Evolutionary conservation across 106 monocot genomes (phyloP).

Genomic region (Platanthera guangdongensis): DNA sequence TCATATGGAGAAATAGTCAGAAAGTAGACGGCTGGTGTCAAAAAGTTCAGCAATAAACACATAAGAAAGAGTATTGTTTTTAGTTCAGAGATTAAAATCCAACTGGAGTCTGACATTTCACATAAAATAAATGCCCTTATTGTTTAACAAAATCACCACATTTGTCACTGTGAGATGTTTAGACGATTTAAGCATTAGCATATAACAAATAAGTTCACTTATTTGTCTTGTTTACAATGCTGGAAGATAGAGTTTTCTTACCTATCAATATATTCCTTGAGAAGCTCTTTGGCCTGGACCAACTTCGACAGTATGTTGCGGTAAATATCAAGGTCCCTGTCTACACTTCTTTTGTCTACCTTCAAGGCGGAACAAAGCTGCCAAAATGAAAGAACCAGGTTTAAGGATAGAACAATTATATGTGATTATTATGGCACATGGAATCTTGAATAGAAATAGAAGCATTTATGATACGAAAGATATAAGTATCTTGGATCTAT

Average conservation of each 20-base stretch:
- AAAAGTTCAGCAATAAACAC: neutral
- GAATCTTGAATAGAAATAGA: neutral
- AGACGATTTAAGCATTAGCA: too few relatives aligned
- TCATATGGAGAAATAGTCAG: neutral
- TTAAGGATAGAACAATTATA: neutral
- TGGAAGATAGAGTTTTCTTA: slow-evolving; percentile 14
- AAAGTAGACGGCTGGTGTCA: neutral
- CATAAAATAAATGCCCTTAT: too few relatives aligned
- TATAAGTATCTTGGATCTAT: neutral
- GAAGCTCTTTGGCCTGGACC: slow-evolving; percentile 96
- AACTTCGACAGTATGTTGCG: slow-evolving; percentile 90
- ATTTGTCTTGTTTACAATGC: neutral
- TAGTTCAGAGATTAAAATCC: too few relatives aligned
- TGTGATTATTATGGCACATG: neutral
- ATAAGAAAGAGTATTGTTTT: neutral
- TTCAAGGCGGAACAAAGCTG: slow-evolving; percentile 87
- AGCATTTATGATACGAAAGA: neutral
- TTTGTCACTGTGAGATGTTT: neutral
- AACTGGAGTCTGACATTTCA: too few relatives aligned
- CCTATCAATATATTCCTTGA: slow-evolving; percentile 94
- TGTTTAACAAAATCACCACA: too few relatives aligned
- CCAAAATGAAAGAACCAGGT: slow-evolving; percentile 5
- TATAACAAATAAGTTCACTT: neutral
- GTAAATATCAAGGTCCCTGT: slow-evolving; percentile 93
- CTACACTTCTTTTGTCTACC: slow-evolving; percentile 75